Conservation (phyloP, 805 yeast genomes). For the Vanderwaltozyma polyspora region DNA sequence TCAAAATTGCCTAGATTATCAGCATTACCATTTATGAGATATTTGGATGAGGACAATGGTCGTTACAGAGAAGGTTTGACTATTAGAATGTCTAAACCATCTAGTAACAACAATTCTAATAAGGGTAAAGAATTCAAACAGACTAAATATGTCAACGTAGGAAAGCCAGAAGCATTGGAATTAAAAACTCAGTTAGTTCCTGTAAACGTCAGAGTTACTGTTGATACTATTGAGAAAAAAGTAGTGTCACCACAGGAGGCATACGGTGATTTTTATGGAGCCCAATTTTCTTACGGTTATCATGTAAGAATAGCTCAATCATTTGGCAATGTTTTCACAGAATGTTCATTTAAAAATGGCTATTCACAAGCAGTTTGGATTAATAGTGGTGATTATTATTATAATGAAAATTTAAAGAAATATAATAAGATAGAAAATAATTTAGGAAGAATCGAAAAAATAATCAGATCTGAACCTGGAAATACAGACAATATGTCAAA, state of each 20-base stretch:
- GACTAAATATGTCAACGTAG: conserved; percentile 72
- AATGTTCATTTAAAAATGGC: conserved; percentile 53
- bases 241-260: conserved; percentile 66
- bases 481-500: conserved; percentile 7
- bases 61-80: conserved; percentile 51
- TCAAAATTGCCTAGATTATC: conserved; percentile 58
- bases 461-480: conserved; percentile 7
- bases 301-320: conserved; percentile 54
- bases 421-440: conserved; percentile 12
- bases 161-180: conserved; percentile 48
- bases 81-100: conserved; percentile 31
- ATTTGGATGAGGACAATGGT: conserved; percentile 30
- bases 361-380: conserved; percentile 58
- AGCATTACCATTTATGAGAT: conserved; percentile 62
- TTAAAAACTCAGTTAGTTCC: conserved; percentile 55
- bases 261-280: conserved; percentile 49
- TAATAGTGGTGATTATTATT: conserved; percentile 55
- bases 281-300: conserved; percentile 57
- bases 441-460: conserved; percentile 20
- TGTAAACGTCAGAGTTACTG: conserved; percentile 68
- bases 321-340: conserved; percentile 60
- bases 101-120: conserved; percentile 7
- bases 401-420: conserved; percentile 21
- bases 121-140: conserved; percentile 36
- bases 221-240: conserved; percentile 47